Base-by-base conservation (phyloP, 345 rosid genomes). In the Eucalyptus sp. region DNA sequence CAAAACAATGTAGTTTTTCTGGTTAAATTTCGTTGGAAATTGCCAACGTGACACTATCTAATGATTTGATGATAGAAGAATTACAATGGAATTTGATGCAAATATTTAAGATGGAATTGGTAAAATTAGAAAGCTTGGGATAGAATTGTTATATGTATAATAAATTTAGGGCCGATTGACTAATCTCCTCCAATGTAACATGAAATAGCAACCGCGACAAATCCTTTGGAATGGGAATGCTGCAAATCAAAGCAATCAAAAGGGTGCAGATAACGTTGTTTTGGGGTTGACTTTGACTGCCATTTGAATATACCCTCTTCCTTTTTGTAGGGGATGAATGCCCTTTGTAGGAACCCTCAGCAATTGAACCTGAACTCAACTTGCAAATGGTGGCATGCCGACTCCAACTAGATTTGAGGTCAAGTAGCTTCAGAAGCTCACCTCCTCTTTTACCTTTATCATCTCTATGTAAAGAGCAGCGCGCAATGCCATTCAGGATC, bases 51-150 rank as follows among this genome's bases (percentile, higher is more conserved):
- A 24, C 4, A 0, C 10, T 52, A 20, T 52, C 58, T 52, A 20
- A 3, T 52, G 29, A 56, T 24, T 24, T 56, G 62, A 56, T 24
- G 6, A 56, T 0, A 24, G 0, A 22, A 56, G 29, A 56, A 56
- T 56, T 56, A 56, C 2, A 24, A 56, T 1, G 3, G 4, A 22
- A 56, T 56, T 56, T 22, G 5, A 1, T 0, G 11, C 62, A 56
- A 56, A 56, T 1, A 10, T 56, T 2, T 56, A 56, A 0, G 29
- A 10, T 1, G 24, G 0, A 56, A 24, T 56, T 56, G 29, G 1
- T 0, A 18, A 52, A 52, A 52, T 18, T 52, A 56, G 1, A 4
- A 56, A 56, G 13, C 3, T 56, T 56, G 29, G 0, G 13, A 56
- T 22, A 9, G 3, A 56, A 56, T 56, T 24, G 6, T 56, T 56